Evolutionary conservation across 2,329 filamentous ascomycete species (phyloP).

Genomic region (Fusarium hostae): DNA sequence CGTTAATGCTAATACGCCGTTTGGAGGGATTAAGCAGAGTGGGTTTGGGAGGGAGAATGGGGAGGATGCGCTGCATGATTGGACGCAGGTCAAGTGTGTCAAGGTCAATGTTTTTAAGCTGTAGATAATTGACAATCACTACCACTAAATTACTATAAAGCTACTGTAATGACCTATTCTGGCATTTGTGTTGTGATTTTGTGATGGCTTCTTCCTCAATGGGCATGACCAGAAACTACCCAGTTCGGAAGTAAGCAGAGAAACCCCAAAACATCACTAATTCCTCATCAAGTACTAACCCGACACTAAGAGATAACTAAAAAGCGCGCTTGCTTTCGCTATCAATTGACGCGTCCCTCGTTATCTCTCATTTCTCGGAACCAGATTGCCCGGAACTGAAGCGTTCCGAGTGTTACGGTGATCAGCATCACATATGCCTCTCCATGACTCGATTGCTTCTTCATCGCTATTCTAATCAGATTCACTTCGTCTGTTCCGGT

Average conservation of each 20-base stretch:
- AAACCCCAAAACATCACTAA: background rate
- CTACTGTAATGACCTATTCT: fast-evolving
- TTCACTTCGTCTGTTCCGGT: background rate
- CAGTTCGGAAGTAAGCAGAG: background rate
- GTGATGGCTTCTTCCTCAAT: background rate
- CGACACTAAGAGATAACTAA: background rate
- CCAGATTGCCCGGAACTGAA: background rate
- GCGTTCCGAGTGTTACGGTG: background rate
- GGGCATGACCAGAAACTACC: background rate
- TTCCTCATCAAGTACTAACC: background rate
- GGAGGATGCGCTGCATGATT: constrained; percentile 47
- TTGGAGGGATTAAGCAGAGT: constrained; percentile 50
- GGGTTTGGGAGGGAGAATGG: constrained; percentile 49
- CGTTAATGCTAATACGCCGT: constrained; percentile 45
- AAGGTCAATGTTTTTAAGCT: constrained; percentile 39
- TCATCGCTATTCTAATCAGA: background rate
- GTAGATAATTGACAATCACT: background rate
- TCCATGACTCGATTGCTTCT: background rate
- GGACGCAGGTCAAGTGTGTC: constrained; percentile 46
- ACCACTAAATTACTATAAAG: background rate
- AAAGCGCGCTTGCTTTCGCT: background rate
- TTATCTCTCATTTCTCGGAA: background rate
- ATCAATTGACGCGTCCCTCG: background rate
- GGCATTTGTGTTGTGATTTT: background rate
- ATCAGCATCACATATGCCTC: background rate